phyloP scores from a whole-genome alignment of 495 filamentous ascomycete species.

The Extremus antarcticus region DNA sequence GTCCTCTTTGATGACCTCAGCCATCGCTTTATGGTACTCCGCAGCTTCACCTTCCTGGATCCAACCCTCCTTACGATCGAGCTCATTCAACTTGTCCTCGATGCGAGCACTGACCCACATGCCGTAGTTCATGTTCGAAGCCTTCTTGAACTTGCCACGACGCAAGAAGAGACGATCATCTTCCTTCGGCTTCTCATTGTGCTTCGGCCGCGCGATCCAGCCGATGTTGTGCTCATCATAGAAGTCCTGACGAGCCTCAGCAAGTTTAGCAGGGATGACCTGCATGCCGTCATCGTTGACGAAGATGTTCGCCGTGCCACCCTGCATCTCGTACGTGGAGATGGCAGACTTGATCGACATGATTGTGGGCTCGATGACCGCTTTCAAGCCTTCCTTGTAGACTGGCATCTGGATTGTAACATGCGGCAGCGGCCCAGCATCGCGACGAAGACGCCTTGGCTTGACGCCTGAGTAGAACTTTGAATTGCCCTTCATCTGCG shows the following conservation, averaged over 20 bases:
- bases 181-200: conserved; percentile 19
- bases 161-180: conserved; percentile 45
- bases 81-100: conserved; percentile 51
- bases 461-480: conserved; percentile 64
- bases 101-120: conserved; percentile 65
- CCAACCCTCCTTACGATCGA: conserved; percentile 51
- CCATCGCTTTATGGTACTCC: conserved; percentile 54
- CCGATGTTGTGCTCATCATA: conserved; percentile 64
- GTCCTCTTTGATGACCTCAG: conserved; percentile 45
- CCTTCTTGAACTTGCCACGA: conserved; percentile 52
- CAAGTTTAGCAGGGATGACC: conserved; percentile 54
- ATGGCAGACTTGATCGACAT: conserved; percentile 62
- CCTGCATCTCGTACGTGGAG: conserved; percentile 69
- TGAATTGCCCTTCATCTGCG: conserved; percentile 61
- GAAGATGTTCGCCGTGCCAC: conserved; percentile 70
- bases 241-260: conserved; percentile 54
- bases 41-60: conserved; percentile 57
- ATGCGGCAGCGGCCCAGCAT: conserved; percentile 42
- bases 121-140: conserved; percentile 74
- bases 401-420: conserved; percentile 63
- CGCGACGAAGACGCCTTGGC: conserved; percentile 44
- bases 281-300: conserved; percentile 74
- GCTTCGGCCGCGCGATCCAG: conserved; percentile 64
- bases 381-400: conserved; percentile 58
- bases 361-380: conserved; percentile 58